Evolutionary conservation across 1,284 basidiomycete genomes (phyloP).

Genomic region (Irpex rosettiformis): DNA sequence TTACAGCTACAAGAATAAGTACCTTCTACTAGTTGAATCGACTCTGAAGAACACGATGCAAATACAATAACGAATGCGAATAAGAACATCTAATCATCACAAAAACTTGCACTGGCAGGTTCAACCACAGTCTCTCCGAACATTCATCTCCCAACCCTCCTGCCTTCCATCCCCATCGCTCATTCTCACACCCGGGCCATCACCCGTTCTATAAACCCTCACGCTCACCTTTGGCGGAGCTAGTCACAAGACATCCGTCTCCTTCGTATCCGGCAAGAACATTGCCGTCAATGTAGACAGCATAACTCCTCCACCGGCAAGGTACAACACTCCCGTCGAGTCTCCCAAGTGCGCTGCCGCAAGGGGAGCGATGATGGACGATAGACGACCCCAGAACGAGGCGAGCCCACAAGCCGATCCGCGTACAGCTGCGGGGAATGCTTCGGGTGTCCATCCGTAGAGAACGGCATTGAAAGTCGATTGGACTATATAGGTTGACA

Average conservation of each 20-base stretch:
- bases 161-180: neutral
- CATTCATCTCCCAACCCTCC: neutral
- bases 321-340: conserved; percentile 14
- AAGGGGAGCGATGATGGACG: conserved; percentile 13
- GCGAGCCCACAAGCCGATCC: conserved; percentile 17
- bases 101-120: too few relatives aligned
- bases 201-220: neutral
- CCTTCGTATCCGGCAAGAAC: conserved; percentile 15
- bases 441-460: conserved; percentile 18
- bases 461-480: conserved; percentile 18
- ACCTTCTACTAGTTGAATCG: too few relatives aligned
- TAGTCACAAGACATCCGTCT: conserved; percentile 5
- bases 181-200: too few relatives aligned
- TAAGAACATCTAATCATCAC: too few relatives aligned
- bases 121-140: neutral
- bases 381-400: conserved; percentile 15
- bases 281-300: conserved; percentile 13
- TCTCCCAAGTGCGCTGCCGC: conserved; percentile 11
- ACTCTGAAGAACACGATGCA: too few relatives aligned
- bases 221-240: neutral
- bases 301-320: conserved; percentile 16
- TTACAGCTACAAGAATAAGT: too few relatives aligned
- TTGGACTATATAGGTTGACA: conserved; percentile 1
- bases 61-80: too few relatives aligned
- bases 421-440: conserved; percentile 18